These are phyloP conservation scores for Mimosa bimucronata DNA, from an alignment of 306 rosid genomes.

Conservation along the genomic window DNA sequence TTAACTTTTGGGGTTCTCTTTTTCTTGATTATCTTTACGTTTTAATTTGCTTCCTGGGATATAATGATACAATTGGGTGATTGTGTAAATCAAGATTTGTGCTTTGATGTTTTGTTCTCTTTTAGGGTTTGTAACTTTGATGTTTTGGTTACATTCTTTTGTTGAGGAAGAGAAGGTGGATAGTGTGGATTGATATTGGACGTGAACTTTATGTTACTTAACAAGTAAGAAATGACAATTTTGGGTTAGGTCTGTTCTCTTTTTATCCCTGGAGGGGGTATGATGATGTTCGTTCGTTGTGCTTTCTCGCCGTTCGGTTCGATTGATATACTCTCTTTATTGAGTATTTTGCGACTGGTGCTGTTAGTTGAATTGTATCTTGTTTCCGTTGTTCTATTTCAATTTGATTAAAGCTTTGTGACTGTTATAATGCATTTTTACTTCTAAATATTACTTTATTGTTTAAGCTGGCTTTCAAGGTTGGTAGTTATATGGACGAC, in stretches of 20 bases:
- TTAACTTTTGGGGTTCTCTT: background rate
- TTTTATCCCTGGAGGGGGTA: constrained; percentile 9
- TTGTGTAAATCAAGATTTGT: background rate
- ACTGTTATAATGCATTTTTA: background rate
- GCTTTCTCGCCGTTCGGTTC: background rate
- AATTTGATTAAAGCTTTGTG: background rate
- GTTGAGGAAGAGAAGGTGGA: background rate
- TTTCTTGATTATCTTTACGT: background rate
- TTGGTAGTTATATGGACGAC: background rate
- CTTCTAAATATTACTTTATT: background rate
- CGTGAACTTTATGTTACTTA: background rate
- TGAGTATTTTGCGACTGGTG: constrained; percentile 2
- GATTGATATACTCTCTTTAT: constrained; percentile 4
- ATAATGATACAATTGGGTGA: background rate
- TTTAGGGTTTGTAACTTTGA: background rate
- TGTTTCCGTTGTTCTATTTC: constrained; percentile 16
- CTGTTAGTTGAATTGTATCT: constrained; percentile 19
- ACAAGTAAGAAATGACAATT: background rate
- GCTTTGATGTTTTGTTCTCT: background rate
- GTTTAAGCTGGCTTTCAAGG: background rate
- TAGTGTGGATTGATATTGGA: constrained; percentile 1
- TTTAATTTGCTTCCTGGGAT: background rate
- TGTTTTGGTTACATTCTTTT: background rate
- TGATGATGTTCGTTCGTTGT: background rate
- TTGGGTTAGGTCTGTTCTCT: background rate